Evolutionary conservation across 106 monocot species (phyloP), one percentile per base, ranked within the genome.

Genomic region (Iris macrosiphon): DNA sequence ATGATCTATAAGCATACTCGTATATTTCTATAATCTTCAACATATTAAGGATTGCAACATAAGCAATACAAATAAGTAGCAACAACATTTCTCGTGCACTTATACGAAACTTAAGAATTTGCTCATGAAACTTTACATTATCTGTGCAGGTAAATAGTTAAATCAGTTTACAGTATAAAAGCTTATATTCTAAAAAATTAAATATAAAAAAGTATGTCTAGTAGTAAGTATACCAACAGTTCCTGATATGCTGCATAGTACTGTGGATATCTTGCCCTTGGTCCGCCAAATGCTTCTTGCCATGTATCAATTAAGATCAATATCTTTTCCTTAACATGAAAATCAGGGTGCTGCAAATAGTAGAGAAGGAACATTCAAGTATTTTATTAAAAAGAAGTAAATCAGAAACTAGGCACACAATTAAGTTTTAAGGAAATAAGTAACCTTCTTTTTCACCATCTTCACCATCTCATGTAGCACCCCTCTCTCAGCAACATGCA

Each of bases 211-310:
- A 1, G 9, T 7, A 50, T 15, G 26, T 50, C 9, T 21, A 53
- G 31, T 16, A 68, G 26, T 10, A 63, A 66, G 39, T 13, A 57
- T 80, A 93, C 93, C 79, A 77, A 45, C 13, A 93, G 60, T 40
- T 83, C 83, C 52, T 88, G 92, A 61, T 93, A 87, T 50, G 83
- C 71, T 52, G 65, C 66, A 75, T 87, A 80, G 49, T 85, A 91
- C 55, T 83, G 87, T 40, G 87, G 76, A 78, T 83, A 93, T 80
- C 80, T 87, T 55, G 79, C 87, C 25, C 76, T 68, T 60, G 92
- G 31, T 12, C 92, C 92, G 64, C 92, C 83, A 69, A 93, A 93
- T 59, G 80, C 71, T 77, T 93, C 92, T 77, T 93, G 92, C 92
- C 92, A 93, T 15, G 71, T 93, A 62, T 93, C 87, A 53, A 93